These are phyloP conservation scores for Stipa capillata DNA, from an alignment of 176 grass and related monocot genomes.

Conservation along the genomic window DNA sequence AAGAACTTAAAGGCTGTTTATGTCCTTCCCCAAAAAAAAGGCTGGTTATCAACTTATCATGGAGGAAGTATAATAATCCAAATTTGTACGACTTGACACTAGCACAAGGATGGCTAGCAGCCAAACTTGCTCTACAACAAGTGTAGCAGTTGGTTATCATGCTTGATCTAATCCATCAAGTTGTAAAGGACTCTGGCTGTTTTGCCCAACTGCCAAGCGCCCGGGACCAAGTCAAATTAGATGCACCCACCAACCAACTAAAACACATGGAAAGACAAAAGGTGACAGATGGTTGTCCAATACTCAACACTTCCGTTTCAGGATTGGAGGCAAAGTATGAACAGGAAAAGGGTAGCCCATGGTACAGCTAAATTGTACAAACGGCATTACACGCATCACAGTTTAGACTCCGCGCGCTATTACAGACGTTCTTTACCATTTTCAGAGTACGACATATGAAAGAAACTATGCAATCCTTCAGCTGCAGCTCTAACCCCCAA, in stretches of 20 bases:
- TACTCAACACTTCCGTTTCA: background rate
- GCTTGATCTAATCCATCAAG: background rate
- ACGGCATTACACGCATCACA: background rate
- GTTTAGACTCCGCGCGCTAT: background rate
- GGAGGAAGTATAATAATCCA: background rate
- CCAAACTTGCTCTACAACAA: background rate
- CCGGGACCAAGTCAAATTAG: constrained; percentile 4
- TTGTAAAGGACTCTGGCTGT: background rate
- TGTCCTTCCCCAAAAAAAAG: no score
- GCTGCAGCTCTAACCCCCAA: background rate
- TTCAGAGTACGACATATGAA: background rate
- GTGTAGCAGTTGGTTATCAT: background rate
- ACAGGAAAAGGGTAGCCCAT: background rate
- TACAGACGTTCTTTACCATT: background rate
- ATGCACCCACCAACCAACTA: constrained; percentile 24
- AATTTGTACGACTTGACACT: background rate
- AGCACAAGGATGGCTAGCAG: background rate
- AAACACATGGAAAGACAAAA: constrained; percentile 9
- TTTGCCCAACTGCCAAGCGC: background rate
- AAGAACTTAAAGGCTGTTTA: background rate
- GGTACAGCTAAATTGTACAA: background rate
- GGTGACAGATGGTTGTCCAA: background rate
- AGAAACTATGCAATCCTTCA: background rate
- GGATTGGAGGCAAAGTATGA: background rate
- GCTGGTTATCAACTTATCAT: background rate